These are phyloP conservation scores for Aspergillus fructus DNA, from an alignment of 2,329 filamentous ascomycete species.

Conservation along the genomic window DNA sequence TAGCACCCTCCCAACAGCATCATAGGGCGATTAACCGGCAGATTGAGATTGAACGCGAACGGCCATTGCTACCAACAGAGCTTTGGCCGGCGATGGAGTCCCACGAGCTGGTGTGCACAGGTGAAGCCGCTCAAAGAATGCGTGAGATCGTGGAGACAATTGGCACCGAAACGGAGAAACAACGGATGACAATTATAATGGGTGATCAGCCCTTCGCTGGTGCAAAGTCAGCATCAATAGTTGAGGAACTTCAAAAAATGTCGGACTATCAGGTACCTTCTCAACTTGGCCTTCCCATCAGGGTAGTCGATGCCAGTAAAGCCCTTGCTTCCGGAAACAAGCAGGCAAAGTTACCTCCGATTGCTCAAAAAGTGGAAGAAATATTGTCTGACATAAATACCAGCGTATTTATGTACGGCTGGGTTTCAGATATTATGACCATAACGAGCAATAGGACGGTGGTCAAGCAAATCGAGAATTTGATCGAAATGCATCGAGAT, in stretches of 20 bases:
- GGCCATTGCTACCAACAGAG: constrained; percentile 59
- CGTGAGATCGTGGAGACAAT: constrained; percentile 65
- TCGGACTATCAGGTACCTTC: constrained; percentile 56
- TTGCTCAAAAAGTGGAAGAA: constrained; percentile 43
- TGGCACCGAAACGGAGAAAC: constrained; percentile 60
- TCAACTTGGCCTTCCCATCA: constrained; percentile 62
- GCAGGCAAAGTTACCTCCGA: constrained; percentile 46
- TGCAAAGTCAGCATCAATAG: constrained; percentile 31
- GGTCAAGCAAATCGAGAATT: constrained; percentile 62
- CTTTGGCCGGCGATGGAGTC: constrained; percentile 62
- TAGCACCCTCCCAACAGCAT: constrained; percentile 50
- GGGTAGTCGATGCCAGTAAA: constrained; percentile 52
- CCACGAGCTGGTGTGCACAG: constrained; percentile 64
- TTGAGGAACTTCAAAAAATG: constrained; percentile 42
- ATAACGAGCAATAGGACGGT: constrained; percentile 70
- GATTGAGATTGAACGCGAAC: constrained; percentile 62
- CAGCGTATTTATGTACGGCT: constrained; percentile 71
- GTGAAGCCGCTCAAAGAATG: constrained; percentile 65
- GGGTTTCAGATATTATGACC: constrained; percentile 63
- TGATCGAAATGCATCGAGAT: constrained; percentile 54
- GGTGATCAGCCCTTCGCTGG: constrained; percentile 43
- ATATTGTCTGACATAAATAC: constrained; percentile 62
- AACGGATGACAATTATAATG: constrained; percentile 60
- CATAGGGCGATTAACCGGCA: constrained; percentile 64
- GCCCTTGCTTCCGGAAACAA: constrained; percentile 31